Conservation (phyloP, 177 flowering plant species). For the Tripterygium wilfordii region DNA sequence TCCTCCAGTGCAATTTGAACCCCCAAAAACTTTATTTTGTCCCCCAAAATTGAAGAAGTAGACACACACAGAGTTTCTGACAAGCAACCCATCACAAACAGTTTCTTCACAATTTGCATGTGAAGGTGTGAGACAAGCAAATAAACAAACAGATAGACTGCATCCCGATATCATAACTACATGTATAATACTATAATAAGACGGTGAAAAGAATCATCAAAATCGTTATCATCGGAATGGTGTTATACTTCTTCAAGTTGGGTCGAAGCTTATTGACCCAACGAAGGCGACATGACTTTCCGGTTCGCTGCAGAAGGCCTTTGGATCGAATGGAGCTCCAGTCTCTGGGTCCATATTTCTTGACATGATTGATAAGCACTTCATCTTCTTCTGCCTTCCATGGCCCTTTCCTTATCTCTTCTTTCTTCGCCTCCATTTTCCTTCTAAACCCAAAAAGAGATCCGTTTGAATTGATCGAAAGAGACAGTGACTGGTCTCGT, state of each 20-base stretch:
- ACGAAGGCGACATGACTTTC: slow-evolving; percentile 95
- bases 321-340: slow-evolving; percentile 99
- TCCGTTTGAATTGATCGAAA: background rate
- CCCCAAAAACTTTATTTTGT: no score
- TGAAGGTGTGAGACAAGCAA: no score
- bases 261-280: slow-evolving; percentile 97
- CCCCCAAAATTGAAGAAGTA: no score
- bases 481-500: background rate
- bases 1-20: no score
- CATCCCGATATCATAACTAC: no score
- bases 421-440: slow-evolving; percentile 24
- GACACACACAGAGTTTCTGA: no score
- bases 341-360: slow-evolving; percentile 78
- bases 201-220: background rate
- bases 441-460: no score
- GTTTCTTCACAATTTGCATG: no score
- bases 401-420: slow-evolving; percentile 41
- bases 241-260: slow-evolving; percentile 75
- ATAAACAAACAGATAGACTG: no score
- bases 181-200: background rate
- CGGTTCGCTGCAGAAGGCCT: slow-evolving; percentile 80
- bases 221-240: background rate
- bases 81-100: no score
- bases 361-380: slow-evolving; percentile 64
- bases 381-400: slow-evolving; percentile 10